Base-by-base conservation (phyloP, 805 yeast species). In the Cyberlindnera misumaiensis region DNA sequence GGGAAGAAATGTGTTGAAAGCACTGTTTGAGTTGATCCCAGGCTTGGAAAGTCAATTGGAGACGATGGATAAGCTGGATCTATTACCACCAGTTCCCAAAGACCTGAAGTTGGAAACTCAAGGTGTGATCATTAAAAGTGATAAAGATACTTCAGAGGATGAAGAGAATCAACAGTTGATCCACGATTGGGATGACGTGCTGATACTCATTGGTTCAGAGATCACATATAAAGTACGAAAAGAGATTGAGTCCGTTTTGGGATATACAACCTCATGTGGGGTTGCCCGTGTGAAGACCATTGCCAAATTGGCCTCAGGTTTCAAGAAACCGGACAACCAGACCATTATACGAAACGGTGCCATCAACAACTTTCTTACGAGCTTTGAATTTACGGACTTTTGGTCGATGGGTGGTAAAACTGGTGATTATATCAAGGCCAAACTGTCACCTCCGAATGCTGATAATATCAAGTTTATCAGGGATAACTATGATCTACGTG, bases 331-430 rank as follows among this genome's bases (percentile, higher is more conserved):
- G 0, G 77, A 86, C 55, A 76, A 79, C 31, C 97, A 93, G 56
- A 86, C 97, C 0, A 68, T 85, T 3, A 68, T 93, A 0, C 58
- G 80, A 22, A 73, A 72, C 30, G 51, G 53, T 1, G 60, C 73
- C 12, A 63, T 80, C 2, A 45, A 62, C 2, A 50, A 53, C 0
- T 93, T 90, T 55, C 57, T 89, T 10, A 65, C 65, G 24, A 66
- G 72, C 18, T 79, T 81, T 55, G 75, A 77, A 42, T 55, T 90
- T 15, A 73, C 75, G 0, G 95, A 88, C 48, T 75, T 90, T 41
- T 82, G 95, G 73, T 87, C 95, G 0, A 65, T 90, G 69, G 97
- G 98, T 6, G 98, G 97, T 3, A 86, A 85, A 47, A 60, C 71
- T 9, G 98, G 98, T 0, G 78, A 79, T 10, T 62, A 64, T 11